phyloP scores from a whole-genome alignment of 768 basidiomycete genomes.

The Kockovaella imperatae region DNA sequence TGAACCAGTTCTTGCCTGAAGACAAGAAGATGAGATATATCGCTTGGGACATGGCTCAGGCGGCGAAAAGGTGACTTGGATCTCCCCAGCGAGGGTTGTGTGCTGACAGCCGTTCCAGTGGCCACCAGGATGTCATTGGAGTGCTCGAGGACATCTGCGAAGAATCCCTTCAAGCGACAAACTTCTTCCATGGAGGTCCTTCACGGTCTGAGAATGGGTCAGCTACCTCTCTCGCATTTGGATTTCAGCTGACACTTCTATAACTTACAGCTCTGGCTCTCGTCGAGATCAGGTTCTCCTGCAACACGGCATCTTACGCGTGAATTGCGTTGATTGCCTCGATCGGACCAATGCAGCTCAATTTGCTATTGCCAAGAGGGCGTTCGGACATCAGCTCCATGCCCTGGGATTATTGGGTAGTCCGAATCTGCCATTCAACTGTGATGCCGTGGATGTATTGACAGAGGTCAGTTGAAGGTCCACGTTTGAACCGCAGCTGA shows the following conservation, averaged over 20 bases:
- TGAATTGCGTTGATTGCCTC: constrained; percentile 94
- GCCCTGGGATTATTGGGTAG: constrained; percentile 81
- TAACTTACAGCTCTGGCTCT: constrained; percentile 4
- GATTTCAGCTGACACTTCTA: background rate
- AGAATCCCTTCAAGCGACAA: constrained; percentile 79
- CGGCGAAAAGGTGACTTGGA: constrained; percentile 74
- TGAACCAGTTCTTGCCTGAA: constrained; percentile 88
- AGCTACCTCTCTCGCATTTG: background rate
- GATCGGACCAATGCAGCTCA: constrained; percentile 95
- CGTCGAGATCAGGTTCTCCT: constrained; percentile 51
- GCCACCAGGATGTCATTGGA: constrained; percentile 90
- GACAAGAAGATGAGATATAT: constrained; percentile 82
- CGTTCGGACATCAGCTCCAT: constrained; percentile 87
- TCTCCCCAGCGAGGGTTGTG: background rate
- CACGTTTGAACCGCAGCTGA: background rate
- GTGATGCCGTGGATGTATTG: constrained; percentile 89
- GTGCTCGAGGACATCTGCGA: constrained; percentile 92
- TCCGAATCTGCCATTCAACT: constrained; percentile 82
- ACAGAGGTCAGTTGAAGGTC: constrained; percentile 53
- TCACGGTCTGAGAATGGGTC: constrained; percentile 40
- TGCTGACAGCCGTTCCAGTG: constrained; percentile 50
- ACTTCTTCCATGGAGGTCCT: constrained; percentile 90
- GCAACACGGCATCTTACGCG: constrained; percentile 86
- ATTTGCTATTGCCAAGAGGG: constrained; percentile 92
- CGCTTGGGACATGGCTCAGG: constrained; percentile 92